Base-by-base conservation (phyloP, 148 eudicot genomes). In the Arctostaphylos glauca region DNA sequence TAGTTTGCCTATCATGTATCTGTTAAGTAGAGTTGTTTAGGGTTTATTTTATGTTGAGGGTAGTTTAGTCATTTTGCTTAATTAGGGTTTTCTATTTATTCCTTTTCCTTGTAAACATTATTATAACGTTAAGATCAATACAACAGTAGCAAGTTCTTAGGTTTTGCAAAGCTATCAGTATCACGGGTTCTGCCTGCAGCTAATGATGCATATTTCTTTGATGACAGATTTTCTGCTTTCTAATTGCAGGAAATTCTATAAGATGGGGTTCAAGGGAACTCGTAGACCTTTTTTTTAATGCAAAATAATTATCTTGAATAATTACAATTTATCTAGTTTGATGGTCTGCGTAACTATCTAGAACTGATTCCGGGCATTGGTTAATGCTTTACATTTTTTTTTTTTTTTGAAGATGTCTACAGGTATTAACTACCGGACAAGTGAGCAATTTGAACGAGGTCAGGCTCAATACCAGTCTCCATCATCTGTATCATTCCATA, bases 381-480 rank as follows among this genome's bases (percentile, higher is more conserved):
- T 68, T 47, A 19, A 68, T 43, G 54, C 55, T 81, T 81, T 55
- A 12, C 38, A 48, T n/a, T 1, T 6, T 67, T 66, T 68, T n/a
- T 1, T 6, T 67, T 66, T 68, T 38, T 21, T 3, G 43, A 88
- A 91, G 96, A 86, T 80, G 25, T 88, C 92, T 72, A 82, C 90
- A 84, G 91, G 90, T 59, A 66, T 67, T 43, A 88, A 85, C 83
- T 86, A 84, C 79, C 87, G 80, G 77, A 90, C 84, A 85, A 87
- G 82, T 80, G 92, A 82, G 48, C 83, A 84, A 83, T 23, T 25
- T 79, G 90, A 53, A 78, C 89, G 85, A 85, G 84, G 74, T 77
- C 89, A 89, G 73, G 82, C 77, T 62, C 91, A 88, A 25, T 71
- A 55, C 79, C 88, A 80, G 75, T 82, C 90, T 80, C 91, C 85